These are phyloP conservation scores for Pythium coloratum DNA, from an alignment of 352 stramenopile genomes.

Conservation along the genomic window DNA sequence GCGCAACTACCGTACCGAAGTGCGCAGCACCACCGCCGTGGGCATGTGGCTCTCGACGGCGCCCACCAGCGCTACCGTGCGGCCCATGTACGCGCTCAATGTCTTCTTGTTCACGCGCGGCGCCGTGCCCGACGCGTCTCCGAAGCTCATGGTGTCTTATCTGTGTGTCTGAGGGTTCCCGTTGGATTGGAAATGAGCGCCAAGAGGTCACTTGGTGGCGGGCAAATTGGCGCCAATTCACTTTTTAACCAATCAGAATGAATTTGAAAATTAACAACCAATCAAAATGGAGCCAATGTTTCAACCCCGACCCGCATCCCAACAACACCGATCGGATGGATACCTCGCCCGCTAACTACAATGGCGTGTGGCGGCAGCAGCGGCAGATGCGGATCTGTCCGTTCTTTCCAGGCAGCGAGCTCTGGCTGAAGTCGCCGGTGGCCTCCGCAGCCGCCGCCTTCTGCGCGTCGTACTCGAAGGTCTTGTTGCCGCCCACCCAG, in stretches of 20 bases:
- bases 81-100: constrained; percentile 57
- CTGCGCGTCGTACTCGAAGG: constrained; percentile 42
- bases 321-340: not conserved
- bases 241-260: constrained; percentile 18
- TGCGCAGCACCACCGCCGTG: constrained; percentile 68
- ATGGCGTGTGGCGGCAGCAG: constrained; percentile 48
- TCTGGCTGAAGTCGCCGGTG: constrained; percentile 52
- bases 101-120: constrained; percentile 84
- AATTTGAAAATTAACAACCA: not conserved
- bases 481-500: constrained; percentile 59
- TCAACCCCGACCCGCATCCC: constrained; percentile 32
- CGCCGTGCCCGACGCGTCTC: constrained; percentile 53
- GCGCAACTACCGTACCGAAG: constrained; percentile 45
- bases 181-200: constrained; percentile 15
- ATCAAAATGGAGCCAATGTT: constrained; percentile 5
- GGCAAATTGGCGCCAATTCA: constrained; percentile 25
- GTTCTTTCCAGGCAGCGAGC: constrained; percentile 72
- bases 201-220: not conserved
- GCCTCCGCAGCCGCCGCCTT: not conserved
- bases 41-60: constrained; percentile 73
- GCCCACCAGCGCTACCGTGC: constrained; percentile 76
- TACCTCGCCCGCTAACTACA: not conserved
- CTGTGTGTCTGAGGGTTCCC: not conserved
- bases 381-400: constrained; percentile 58
- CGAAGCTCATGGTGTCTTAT: constrained; percentile 48